Conservation (phyloP, 208 protist genomes). For the Leishmania arabica region DNA sequence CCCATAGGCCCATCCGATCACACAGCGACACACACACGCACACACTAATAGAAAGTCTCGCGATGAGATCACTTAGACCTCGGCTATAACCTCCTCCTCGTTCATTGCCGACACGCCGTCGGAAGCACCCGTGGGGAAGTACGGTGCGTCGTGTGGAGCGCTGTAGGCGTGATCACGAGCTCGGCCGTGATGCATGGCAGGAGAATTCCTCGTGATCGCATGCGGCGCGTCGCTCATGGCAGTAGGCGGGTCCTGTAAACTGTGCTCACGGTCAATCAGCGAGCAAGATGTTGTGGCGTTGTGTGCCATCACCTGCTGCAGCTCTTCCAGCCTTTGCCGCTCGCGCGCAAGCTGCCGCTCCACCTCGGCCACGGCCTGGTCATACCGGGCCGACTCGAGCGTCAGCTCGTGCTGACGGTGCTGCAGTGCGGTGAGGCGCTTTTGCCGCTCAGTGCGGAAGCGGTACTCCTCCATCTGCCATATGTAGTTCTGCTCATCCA, state of each 20-base stretch:
- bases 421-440: conserved; percentile 30
- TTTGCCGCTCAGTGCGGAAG: conserved; percentile 63
- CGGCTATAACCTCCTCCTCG: conserved; percentile 3
- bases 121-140: background rate
- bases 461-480: conserved; percentile 73
- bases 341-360: conserved; percentile 35
- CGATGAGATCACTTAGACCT: background rate
- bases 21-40: background rate
- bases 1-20: background rate
- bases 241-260: background rate
- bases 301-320: conserved; percentile 27
- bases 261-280: background rate
- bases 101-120: background rate
- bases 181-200: background rate
- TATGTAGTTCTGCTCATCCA: conserved; percentile 52
- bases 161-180: background rate
- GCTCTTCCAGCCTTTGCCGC: conserved; percentile 27
- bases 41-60: background rate
- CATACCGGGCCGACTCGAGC: conserved; percentile 37
- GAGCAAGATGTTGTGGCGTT: conserved; percentile 1
- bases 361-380: conserved; percentile 30
- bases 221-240: background rate
- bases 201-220: background rate
- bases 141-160: background rate
- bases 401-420: conserved; percentile 28